phyloP scores from a whole-genome alignment of 73 alveolate species.

The Paramecium tetraurelia region DNA sequence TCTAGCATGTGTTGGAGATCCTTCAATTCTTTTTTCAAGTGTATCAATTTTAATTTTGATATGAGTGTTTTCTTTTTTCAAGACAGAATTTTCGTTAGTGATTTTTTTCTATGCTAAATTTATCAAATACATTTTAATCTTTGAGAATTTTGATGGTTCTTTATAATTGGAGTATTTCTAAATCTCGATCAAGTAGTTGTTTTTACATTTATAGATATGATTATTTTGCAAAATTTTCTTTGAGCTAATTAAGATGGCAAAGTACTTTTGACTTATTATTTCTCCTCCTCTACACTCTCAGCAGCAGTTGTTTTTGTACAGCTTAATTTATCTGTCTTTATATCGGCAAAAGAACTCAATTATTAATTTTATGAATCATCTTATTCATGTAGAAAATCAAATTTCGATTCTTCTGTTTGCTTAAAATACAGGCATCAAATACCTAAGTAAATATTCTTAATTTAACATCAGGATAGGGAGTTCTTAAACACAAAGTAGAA shows the following conservation, averaged over 20 bases:
- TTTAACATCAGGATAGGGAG: neutral
- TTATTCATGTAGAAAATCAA: neutral
- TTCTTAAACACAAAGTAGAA: neutral
- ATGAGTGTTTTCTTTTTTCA: neutral
- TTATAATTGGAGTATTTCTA: neutral
- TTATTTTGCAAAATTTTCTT: neutral
- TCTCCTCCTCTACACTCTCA: constrained; percentile 21
- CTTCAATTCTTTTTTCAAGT: neutral
- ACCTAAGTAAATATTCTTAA: neutral
- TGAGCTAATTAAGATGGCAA: neutral
- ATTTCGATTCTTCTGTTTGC: neutral
- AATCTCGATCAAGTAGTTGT: neutral
- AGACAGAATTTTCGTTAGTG: neutral
- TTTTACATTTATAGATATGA: constrained; percentile 14
- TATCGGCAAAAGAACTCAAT: neutral
- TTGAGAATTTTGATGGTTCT: constrained; percentile 1
- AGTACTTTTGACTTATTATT: neutral
- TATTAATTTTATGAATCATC: neutral
- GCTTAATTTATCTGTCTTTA: neutral
- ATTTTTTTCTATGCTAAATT: neutral
- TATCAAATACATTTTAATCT: neutral
- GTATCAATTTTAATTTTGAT: neutral
- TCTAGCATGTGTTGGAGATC: neutral
- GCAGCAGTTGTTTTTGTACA: constrained; percentile 5
- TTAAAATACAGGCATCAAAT: neutral